Percentiles rank a stretch among this genome's conserved stretches.
Evolutionary conservation across 2,329 filamentous ascomycete species (phyloP).

Genomic region (Colletotrichum falcatum): DNA sequence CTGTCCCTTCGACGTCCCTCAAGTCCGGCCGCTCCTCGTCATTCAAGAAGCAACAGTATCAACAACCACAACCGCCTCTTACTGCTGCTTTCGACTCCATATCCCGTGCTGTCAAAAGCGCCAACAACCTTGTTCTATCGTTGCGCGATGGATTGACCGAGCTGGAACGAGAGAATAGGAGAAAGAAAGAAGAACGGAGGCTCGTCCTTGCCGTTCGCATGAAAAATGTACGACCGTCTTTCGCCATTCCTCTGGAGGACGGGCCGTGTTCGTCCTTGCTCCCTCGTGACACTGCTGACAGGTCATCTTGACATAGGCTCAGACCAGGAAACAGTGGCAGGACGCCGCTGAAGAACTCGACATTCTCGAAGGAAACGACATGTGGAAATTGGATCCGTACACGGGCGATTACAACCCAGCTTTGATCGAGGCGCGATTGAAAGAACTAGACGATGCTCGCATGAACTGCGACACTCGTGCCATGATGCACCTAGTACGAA

Average conservation of each 20-base stretch:
- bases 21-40: slow-evolving; percentile 32
- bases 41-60: slow-evolving; percentile 27
- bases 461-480: slow-evolving; percentile 76
- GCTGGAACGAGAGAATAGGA: slow-evolving; percentile 61
- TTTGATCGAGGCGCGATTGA: slow-evolving; percentile 76
- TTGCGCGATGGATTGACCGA: slow-evolving; percentile 65
- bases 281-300: background rate
- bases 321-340: slow-evolving; percentile 79
- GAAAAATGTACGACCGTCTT: slow-evolving; percentile 68
- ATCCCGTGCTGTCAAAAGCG: slow-evolving; percentile 53
- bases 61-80: slow-evolving; percentile 14
- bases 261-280: background rate
- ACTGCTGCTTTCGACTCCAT: slow-evolving; percentile 40
- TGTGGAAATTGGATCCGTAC: slow-evolving; percentile 78
- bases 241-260: background rate
- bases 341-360: slow-evolving; percentile 82
- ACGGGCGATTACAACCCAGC: slow-evolving; percentile 77
- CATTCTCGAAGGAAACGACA: slow-evolving; percentile 80
- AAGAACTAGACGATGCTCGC: slow-evolving; percentile 80
- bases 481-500: slow-evolving; percentile 86
- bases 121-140: slow-evolving; percentile 57
- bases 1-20: slow-evolving; percentile 19
- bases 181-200: slow-evolving; percentile 67
- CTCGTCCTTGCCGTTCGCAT: slow-evolving; percentile 73
- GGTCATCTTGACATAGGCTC: slow-evolving; percentile 63